A percentile compares a stretch with the other conserved stretches of the same genome.
Evolutionary conservation across 2,329 filamentous ascomycete genomes (phyloP).

Genomic region (Exophiala sideris): DNA sequence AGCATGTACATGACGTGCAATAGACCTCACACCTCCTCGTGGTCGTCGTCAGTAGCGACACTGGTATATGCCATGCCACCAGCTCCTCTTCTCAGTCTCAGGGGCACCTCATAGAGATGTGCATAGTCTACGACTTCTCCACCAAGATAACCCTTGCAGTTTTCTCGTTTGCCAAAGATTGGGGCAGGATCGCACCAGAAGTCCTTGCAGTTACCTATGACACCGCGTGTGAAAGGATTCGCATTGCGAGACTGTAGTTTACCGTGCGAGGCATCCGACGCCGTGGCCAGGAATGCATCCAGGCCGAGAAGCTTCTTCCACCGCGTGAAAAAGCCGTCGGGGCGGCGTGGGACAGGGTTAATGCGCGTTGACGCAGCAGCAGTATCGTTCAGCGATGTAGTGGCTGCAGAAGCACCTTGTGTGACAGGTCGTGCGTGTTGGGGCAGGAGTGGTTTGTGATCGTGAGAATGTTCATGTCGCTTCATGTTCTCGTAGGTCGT

Average conservation of each 20-base stretch:
- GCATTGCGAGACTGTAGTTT: constrained; percentile 47
- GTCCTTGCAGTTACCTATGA: constrained; percentile 86
- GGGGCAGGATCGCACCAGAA: constrained; percentile 93
- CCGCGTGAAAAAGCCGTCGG: constrained; percentile 67
- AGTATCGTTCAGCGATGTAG: constrained; percentile 34
- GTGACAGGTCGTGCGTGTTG: constrained; percentile 44
- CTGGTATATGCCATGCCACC: constrained; percentile 59
- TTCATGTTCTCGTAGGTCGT: constrained; percentile 98
- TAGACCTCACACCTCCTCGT: constrained; percentile 17
- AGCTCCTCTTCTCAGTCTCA: constrained; percentile 58
- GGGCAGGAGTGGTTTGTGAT: constrained; percentile 40
- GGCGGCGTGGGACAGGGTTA: constrained; percentile 55
- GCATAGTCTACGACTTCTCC: constrained; percentile 83
- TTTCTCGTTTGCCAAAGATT: constrained; percentile 70
- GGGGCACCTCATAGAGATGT: constrained; percentile 80
- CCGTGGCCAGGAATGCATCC: constrained; percentile 90
- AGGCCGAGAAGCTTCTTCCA: constrained; percentile 85
- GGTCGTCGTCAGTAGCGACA: constrained; percentile 40
- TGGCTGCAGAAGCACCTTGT: constrained; percentile 28
- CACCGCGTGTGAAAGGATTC: constrained; percentile 83
- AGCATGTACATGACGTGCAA: too few species aligned
- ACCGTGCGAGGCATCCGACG: constrained; percentile 61
- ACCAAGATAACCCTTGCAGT: constrained; percentile 59
- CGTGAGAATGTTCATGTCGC: constrained; percentile 43
- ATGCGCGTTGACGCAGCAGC: constrained; percentile 24